Percentiles rank a stretch among this genome's conserved stretches.
phyloP scores from a whole-genome alignment of 108 stramenopile genomes.

The Parmales sp. region DNA sequence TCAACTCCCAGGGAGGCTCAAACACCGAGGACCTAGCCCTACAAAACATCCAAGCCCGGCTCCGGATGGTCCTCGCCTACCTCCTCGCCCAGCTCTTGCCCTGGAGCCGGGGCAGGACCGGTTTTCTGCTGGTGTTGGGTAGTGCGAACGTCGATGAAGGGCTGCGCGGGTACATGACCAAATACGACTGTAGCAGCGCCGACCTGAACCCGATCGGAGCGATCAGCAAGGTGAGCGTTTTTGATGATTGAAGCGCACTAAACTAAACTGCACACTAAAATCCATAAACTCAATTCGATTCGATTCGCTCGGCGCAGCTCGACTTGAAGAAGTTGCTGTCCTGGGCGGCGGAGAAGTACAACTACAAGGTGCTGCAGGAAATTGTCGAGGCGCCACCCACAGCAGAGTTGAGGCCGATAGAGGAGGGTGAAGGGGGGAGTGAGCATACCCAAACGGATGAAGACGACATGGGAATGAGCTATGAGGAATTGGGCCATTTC shows the following conservation, averaged over 20 bases:
- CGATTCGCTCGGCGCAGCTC: not conserved
- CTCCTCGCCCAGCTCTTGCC: conserved; percentile 92
- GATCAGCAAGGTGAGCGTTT: conserved; percentile 75
- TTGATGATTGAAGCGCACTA: conserved; percentile 10
- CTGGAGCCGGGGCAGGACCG: conserved; percentile 72
- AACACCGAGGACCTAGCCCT: conserved; percentile 87
- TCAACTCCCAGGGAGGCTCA: conserved; percentile 66
- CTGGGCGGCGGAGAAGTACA: conserved; percentile 58
- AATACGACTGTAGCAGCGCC: conserved; percentile 96
- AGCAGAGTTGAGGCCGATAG: conserved; percentile 87
- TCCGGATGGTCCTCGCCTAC: conserved; percentile 95
- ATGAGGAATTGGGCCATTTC: conserved; percentile 86
- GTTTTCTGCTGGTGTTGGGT: conserved; percentile 91
- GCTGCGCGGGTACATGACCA: conserved; percentile 97
- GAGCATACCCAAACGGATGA: conserved; percentile 81
- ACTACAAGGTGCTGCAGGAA: conserved; percentile 58
- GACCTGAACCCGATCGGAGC: conserved; percentile 97
- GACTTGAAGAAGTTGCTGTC: conserved; percentile 74
- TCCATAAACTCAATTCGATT: not conserved
- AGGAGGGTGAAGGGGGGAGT: conserved; percentile 29
- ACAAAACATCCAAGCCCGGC: conserved; percentile 96
- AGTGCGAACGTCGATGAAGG: conserved; percentile 98
- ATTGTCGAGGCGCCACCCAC: conserved; percentile 91
- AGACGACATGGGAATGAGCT: conserved; percentile 99
- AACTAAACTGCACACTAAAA: not conserved